phyloP scores from a whole-genome alignment of 805 yeast genomes.

The Saccharomycopsis fermentans region DNA sequence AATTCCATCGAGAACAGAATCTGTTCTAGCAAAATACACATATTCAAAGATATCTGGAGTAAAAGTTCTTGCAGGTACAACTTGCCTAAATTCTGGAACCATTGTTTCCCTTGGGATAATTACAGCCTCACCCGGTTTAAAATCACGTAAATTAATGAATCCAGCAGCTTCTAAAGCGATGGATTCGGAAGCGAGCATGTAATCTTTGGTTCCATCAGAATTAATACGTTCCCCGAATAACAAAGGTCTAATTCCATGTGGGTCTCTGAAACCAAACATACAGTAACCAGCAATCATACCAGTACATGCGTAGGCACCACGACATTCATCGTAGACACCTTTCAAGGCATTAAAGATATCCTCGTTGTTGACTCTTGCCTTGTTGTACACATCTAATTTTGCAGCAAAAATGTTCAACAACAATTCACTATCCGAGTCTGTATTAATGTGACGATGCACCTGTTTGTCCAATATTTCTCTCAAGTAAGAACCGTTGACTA shows the following conservation, averaged over 20 bases:
- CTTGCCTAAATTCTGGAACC: slow-evolving; percentile 76
- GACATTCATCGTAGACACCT: slow-evolving; percentile 69
- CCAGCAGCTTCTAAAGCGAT: slow-evolving; percentile 92
- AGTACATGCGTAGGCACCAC: slow-evolving; percentile 96
- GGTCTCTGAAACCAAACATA: slow-evolving; percentile 91
- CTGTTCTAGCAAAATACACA: slow-evolving; percentile 97
- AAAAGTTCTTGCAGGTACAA: slow-evolving; percentile 64
- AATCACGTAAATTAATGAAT: slow-evolving; percentile 66
- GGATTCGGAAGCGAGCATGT: slow-evolving; percentile 92
- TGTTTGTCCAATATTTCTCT: slow-evolving; percentile 77
- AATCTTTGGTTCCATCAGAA: slow-evolving; percentile 64
- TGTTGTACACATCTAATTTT: slow-evolving; percentile 83
- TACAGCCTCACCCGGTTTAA: slow-evolving; percentile 94
- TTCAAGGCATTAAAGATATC: slow-evolving; percentile 81
- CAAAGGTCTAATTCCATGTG: slow-evolving; percentile 91
- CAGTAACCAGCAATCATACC: slow-evolving; percentile 97
- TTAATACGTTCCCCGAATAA: slow-evolving; percentile 73
- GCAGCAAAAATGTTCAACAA: slow-evolving; percentile 84
- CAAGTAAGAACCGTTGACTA: slow-evolving; percentile 76
- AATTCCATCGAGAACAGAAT: slow-evolving; percentile 92
- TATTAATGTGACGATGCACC: slow-evolving; percentile 94
- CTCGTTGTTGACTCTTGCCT: slow-evolving; percentile 82
- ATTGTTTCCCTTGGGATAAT: slow-evolving; percentile 71
- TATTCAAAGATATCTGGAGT: slow-evolving; percentile 96
- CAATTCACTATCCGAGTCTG: slow-evolving; percentile 92